Base-by-base conservation (phyloP, 2,329 filamentous ascomycete genomes). In the Colletotrichum sp. region DNA sequence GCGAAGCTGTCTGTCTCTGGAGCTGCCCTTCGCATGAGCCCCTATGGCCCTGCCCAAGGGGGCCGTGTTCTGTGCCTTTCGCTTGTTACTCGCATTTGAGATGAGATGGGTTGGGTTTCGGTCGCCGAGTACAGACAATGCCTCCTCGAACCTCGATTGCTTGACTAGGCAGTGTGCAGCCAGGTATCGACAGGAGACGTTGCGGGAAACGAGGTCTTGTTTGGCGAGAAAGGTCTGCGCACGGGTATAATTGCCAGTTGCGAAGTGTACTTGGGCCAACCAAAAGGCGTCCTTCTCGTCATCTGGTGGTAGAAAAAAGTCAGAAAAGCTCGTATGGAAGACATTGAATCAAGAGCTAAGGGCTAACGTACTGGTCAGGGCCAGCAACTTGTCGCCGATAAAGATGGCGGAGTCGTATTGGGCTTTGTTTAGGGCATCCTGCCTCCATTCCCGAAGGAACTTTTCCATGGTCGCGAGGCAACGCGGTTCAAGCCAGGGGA, bases 241-340 rank as follows among this genome's bases (percentile, higher is more conserved):
- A 80, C 97, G 94, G 11, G 94, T 97, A 85, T 98, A 98, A 87
- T 98, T 98, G 80, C 95, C 96, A 65, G 95, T 97, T 68, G 94
- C 94, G 86, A 98, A 99, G 85, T 99, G 96, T 48, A 98, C 95
- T 86, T 98, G 96, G n/a, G 97, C 97, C 59, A 99, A 93, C 94
- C 96, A 98, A 83, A 98, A 98, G 55, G 96, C 96, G 84, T 99
- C 97, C 78, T 95, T 93, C 81, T 98, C 96, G 83, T 96, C 94
- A 82, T 96, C 97, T 98, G 79, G 30, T 16, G 34, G 57, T 6
- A 1, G 34, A n/a, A 72, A 68, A 75, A 63, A 70, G 63, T 72
- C 32, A 69, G 15, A 44, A 57, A 55, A 28, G 48, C 12, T 32
- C 8, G 22, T 11, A 34, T 36, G 48, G 16, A 19, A 36, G 25